Conservation (phyloP, 345 rosid species). For the Odontarrhena argentea region DNA sequence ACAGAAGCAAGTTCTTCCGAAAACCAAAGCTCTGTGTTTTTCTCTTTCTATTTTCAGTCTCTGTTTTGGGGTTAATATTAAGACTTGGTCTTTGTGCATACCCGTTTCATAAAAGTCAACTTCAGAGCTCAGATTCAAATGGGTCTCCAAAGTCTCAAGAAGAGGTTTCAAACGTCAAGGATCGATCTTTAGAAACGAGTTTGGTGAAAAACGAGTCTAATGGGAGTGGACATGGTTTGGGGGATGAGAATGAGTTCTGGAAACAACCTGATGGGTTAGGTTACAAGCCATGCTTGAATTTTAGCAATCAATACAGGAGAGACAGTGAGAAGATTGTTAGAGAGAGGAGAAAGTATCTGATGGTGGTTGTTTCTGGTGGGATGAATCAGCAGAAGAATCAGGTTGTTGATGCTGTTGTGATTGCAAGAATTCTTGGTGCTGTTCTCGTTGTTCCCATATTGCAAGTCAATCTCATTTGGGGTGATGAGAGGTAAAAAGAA, state of each 20-base stretch:
- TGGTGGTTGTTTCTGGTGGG: constrained; percentile 95
- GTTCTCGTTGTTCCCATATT: constrained; percentile 89
- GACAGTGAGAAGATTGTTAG: constrained; percentile 46
- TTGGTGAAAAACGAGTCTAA: constrained; percentile 30
- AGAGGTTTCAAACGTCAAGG: constrained; percentile 20
- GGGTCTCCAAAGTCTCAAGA: constrained; percentile 25
- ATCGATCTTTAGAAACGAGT: constrained; percentile 22
- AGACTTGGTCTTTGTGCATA: constrained; percentile 47
- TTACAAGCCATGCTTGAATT: constrained; percentile 70
- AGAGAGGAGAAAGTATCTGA: constrained; percentile 63
- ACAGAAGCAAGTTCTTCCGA: constrained; percentile 35
- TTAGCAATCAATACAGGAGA: constrained; percentile 58
- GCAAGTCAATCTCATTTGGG: constrained; percentile 98
- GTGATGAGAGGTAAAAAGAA: constrained; percentile 82
- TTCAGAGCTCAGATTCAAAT: constrained; percentile 33
- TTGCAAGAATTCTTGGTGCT: constrained; percentile 95
- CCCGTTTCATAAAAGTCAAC: constrained; percentile 47
- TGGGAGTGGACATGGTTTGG: constrained; percentile 17
- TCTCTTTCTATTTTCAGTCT: constrained; percentile 53
- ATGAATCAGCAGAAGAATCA: constrained; percentile 99
- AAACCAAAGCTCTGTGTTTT: constrained; percentile 59
- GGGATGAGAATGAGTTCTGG: constrained; percentile 66
- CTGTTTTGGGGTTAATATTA: constrained; percentile 53
- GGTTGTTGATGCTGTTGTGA: constrained; percentile 96
- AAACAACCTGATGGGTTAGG: constrained; percentile 95